phyloP scores from a whole-genome alignment of 108 stramenopile genomes.

The Cafeteria roenbergensis region DNA sequence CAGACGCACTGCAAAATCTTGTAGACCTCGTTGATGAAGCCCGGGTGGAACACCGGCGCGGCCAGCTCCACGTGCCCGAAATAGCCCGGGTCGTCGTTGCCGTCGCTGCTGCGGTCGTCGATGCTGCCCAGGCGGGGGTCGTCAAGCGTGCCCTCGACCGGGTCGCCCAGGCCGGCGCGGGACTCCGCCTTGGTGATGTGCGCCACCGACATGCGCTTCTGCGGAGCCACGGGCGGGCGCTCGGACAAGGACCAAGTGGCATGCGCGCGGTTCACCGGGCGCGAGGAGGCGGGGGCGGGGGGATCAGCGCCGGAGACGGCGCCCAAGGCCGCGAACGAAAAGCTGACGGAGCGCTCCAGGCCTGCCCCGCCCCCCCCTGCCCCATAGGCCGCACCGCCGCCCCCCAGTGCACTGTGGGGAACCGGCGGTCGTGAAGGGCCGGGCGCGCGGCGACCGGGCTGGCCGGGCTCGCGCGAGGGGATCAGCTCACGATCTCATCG shows the following conservation, averaged over 20 bases:
- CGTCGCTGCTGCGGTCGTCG: constrained; percentile 35
- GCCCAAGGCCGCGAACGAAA: no score
- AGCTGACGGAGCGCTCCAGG: no score
- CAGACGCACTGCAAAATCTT: constrained; percentile 84
- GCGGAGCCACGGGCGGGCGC: constrained; percentile 31
- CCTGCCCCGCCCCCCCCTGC: constrained; percentile 1
- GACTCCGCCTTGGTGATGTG: not conserved
- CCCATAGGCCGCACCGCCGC: constrained; percentile 65
- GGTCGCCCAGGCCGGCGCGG: constrained; percentile 58
- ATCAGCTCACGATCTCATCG: constrained; percentile 64
- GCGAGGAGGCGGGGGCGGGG: constrained; percentile 72
- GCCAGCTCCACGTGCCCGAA: constrained; percentile 95
- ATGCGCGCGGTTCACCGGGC: constrained; percentile 40
- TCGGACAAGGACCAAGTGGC: not conserved
- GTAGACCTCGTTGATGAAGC: constrained; percentile 70
- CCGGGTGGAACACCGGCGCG: constrained; percentile 85
- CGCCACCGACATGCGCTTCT: constrained; percentile 20
- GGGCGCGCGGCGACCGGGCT: not conserved
- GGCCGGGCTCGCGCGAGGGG: constrained; percentile 1
- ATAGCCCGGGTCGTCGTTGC: constrained; percentile 80
- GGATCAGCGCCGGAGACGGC: constrained; percentile 67
- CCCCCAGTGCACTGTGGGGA: constrained; percentile 69
- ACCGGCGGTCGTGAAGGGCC: no score
- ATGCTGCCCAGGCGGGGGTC: constrained; percentile 85
- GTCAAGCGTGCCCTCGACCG: constrained; percentile 86